Base-by-base conservation (phyloP, 2,329 filamentous ascomycete genomes). In the Colletotrichum siamense region DNA sequence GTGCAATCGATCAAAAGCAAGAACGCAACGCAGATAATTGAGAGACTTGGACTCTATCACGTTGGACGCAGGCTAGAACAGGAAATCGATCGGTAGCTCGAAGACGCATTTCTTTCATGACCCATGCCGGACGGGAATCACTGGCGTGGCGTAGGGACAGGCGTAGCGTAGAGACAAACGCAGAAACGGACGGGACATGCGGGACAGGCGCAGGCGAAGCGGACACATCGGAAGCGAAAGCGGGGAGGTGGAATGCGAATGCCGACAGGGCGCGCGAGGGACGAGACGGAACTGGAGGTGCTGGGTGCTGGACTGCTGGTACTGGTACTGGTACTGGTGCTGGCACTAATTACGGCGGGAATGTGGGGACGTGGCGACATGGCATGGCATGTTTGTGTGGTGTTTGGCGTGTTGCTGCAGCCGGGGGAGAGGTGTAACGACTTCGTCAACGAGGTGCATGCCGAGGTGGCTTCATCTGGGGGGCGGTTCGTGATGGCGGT, bases 341-440 rank as follows among this genome's bases (percentile, higher is more conserved):
- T 61, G 59, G 36, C 28, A 52, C 6, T 52, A 63, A 30, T 63
- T 32, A 55, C n/a, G 34, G 12, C 36, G 26, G 68, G 28, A 63
- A 44, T 32, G 55, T 57, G 55, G 55, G 26, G 67, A 69, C 67
- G 57, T 70, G 36, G 57, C 68, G 68, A 70, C 57, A 70, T 70
- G 57, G 57, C 36, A 68, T 36, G 49, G 28, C 30, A 70, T 70
- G 68, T 63, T 70, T 63, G 68, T 36, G 34, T 66, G 34, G 34
- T 62, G 52, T 30, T 39, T 44, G 39, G 34, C 44, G n/a, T 52
- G 59, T 68, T 67, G 63, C 55, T 73, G 69, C 69, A 73, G 62
- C 49, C n/a, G 22, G 62, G 52, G 32, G 10, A 28, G n/a, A 26
- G 65, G 32, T 59, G 52, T 32, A 61, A 30, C 52, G 32, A 44